A percentile compares a stretch with the other conserved stretches of the same genome.
These are phyloP conservation scores for Nicotiana knightiana DNA, from an alignment of 257 asterid species.

Conservation along the genomic window DNA sequence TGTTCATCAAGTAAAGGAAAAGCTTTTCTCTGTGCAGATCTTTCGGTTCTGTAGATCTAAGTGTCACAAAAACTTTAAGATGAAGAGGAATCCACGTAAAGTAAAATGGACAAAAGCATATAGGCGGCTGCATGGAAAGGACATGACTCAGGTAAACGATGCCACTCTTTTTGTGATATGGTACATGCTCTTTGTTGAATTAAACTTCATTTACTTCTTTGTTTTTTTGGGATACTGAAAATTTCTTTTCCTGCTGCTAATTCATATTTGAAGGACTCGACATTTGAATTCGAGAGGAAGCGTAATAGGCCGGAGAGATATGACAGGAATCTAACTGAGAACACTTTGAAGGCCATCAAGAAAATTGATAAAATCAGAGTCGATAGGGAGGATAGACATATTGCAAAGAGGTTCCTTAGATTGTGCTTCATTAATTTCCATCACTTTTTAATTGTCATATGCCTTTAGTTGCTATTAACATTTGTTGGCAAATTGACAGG, in stretches of 20 bases:
- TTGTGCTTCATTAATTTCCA: neutral
- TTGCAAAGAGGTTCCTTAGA: slow-evolving; percentile 39
- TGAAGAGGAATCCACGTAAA: slow-evolving; percentile 96
- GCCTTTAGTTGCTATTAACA: neutral
- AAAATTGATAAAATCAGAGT: slow-evolving; percentile 72
- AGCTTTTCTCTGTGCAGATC: slow-evolving; percentile 39
- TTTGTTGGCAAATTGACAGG: slow-evolving; percentile 36
- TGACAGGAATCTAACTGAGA: slow-evolving; percentile 62
- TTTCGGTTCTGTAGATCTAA: slow-evolving; percentile 85
- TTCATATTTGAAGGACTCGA: slow-evolving; percentile 56
- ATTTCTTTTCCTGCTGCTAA: neutral
- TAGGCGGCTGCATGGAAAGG: slow-evolving; percentile 81
- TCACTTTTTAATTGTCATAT: neutral
- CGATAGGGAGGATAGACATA: slow-evolving; percentile 57
- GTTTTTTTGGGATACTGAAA: neutral
- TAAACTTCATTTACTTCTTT: neutral
- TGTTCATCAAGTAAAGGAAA: neutral
- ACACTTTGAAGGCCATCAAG: slow-evolving; percentile 73
- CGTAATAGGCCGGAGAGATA: slow-evolving; percentile 83
- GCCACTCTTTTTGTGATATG: neutral
- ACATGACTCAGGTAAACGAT: slow-evolving; percentile 75
- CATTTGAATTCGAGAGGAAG: slow-evolving; percentile 91
- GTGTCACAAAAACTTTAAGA: slow-evolving; percentile 89
- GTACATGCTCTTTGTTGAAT: neutral
- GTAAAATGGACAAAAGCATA: slow-evolving; percentile 94